Percentiles rank a stretch among this genome's conserved stretches.
phyloP scores from a whole-genome alignment of 2,329 filamentous ascomycete genomes.

The Neofusicoccum laricinum region DNA sequence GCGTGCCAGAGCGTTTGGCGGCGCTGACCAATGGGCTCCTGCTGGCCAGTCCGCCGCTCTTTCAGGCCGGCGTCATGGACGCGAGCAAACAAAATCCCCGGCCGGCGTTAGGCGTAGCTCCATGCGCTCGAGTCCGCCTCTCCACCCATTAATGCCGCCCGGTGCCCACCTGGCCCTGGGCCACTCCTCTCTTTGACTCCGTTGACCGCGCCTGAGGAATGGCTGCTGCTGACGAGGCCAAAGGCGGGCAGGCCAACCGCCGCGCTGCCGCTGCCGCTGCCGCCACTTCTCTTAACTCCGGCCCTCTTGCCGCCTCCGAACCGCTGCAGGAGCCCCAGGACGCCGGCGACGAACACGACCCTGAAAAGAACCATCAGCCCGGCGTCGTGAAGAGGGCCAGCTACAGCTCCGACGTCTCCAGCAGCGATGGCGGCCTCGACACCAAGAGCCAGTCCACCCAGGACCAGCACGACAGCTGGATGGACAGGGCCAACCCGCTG shows the following conservation, averaged over 20 bases:
- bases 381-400: slow-evolving; percentile 21
- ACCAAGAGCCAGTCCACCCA: slow-evolving; percentile 5
- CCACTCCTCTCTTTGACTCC: neutral
- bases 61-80: neutral
- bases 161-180: neutral
- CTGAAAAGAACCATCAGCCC: slow-evolving; percentile 14
- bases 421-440: slow-evolving; percentile 27
- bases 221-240: slow-evolving; percentile 31
- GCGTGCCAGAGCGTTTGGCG: neutral
- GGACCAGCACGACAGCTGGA: slow-evolving; percentile 45
- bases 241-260: slow-evolving; percentile 35
- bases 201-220: slow-evolving; percentile 15
- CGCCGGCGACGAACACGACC: slow-evolving; percentile 10
- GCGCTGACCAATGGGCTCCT: neutral
- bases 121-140: neutral
- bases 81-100: neutral
- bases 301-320: slow-evolving; percentile 41
- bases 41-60: neutral
- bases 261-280: slow-evolving; percentile 30
- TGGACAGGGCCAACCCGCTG: slow-evolving; percentile 52
- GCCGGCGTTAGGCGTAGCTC: slow-evolving; percentile 12
- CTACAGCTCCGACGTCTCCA: slow-evolving; percentile 26
- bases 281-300: slow-evolving; percentile 30
- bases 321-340: slow-evolving; percentile 33
- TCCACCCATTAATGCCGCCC: neutral